These are phyloP conservation scores for Coprinopsis strossmayeri DNA, from an alignment of 768 basidiomycete species.

Conservation along the genomic window DNA sequence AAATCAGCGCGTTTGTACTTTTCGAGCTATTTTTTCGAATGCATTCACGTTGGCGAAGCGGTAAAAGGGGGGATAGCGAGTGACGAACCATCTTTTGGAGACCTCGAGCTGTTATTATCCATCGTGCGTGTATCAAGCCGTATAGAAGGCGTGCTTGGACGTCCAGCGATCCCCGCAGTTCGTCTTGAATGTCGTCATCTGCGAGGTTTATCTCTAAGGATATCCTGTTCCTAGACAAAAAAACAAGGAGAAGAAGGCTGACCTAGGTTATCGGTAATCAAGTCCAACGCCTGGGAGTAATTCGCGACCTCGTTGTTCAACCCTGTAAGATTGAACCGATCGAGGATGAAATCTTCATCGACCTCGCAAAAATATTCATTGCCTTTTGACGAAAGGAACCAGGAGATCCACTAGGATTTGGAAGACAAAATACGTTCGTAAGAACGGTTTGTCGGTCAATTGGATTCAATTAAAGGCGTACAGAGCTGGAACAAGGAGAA, in stretches of 20 bases:
- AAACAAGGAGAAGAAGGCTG: constrained; percentile 17
- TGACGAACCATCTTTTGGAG: constrained; percentile 84
- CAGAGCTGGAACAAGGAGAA: constrained; percentile 5
- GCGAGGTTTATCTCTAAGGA: background rate
- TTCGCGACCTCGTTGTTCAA: constrained; percentile 94
- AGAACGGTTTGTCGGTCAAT: background rate
- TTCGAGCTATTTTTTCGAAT: constrained; percentile 52
- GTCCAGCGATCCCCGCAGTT: constrained; percentile 85
- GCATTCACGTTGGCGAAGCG: background rate
- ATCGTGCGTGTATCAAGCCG: constrained; percentile 93
- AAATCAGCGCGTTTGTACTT: constrained; percentile 99
- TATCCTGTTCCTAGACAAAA: background rate
- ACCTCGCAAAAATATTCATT: constrained; percentile 99
- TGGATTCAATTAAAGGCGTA: background rate
- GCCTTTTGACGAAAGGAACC: constrained; percentile 95
- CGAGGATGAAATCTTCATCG: constrained; percentile 97
- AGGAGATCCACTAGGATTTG: constrained; percentile 80
- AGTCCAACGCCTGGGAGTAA: constrained; percentile 88
- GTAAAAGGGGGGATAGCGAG: background rate
- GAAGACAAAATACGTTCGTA: background rate
- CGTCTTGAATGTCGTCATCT: constrained; percentile 96
- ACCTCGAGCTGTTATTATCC: constrained; percentile 93
- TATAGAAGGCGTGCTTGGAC: constrained; percentile 91
- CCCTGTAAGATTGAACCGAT: constrained; percentile 97
- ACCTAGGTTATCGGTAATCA: constrained; percentile 96